Base-by-base conservation (phyloP, 495 filamentous ascomycete species). In the Penicillium herquei region DNA sequence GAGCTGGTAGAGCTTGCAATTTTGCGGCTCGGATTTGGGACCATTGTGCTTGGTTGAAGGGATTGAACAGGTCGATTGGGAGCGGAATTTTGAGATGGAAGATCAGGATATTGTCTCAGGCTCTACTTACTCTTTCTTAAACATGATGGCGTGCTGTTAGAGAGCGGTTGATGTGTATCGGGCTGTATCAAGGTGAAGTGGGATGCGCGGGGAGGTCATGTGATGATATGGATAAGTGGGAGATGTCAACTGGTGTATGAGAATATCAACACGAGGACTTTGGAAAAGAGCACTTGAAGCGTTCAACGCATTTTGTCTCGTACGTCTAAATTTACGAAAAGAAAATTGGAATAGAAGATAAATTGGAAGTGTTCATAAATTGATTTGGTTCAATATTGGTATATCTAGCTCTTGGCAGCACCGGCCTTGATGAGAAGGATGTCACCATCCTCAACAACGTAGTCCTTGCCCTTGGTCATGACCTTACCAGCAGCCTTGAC, bases 391-490 rank as follows among this genome's bases (percentile, higher is more conserved):
- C 12, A 13, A 37, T 37, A 39, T 50, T 26, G 21, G 34, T 55
- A 30, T 39, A 55, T 52, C 56, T 80, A 96, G 63, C 75, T 75
- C 79, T 96, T 96, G 51, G 93, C 93, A 66, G 93, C 93, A 68
- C 93, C 93, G 37, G 93, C 92, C 79, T 98, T 98, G 79, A 97
- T 91, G 59, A 96, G 80, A 58, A 96, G 66, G 62, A 87, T 83
- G 64, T 82, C 76, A 41, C 74, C 74, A 54, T 80, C 76, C 56
- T 75, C 66, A 7, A 76, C 71, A 21, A 95, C 83, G 69, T 99
- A 97, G 43, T 99, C 95, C 79, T 99, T 99, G 60, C 95, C 95
- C 81, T 98, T 99, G 56, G 95, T 98, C 86, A 96, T 87, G 51
- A 98, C 68, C 79, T 99, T 99, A 59, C 95, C 95, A 64, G 89